phyloP scores from a whole-genome alignment of 192 early-diverging fungal species.

The Blastocladiella britannica region DNA sequence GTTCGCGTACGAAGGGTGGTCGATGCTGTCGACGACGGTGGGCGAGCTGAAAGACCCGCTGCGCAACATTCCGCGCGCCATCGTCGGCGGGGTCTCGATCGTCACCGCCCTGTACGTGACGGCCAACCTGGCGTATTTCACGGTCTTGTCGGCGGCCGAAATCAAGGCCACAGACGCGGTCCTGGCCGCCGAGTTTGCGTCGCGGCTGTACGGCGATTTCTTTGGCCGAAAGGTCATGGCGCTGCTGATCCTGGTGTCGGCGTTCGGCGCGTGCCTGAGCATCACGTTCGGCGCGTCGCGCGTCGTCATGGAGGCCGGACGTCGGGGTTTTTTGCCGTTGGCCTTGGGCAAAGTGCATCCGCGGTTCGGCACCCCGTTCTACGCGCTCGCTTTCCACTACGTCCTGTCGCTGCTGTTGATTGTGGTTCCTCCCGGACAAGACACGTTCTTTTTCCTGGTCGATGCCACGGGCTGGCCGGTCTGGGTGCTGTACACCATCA shows the following conservation, averaged over 20 bases:
- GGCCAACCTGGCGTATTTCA: conserved; percentile 63
- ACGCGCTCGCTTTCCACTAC: conserved; percentile 18
- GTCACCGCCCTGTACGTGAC: conserved; percentile 56
- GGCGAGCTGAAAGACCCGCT: conserved; percentile 67
- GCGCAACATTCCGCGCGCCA: conserved; percentile 55
- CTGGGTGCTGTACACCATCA: conserved; percentile 36
- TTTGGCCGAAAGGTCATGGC: conserved; percentile 29
- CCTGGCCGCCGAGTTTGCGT: conserved; percentile 34
- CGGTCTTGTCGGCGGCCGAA: conserved; percentile 46
- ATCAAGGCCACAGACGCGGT: conserved; percentile 40
- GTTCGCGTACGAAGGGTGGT: conserved; percentile 42
- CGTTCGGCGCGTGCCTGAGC: conserved; percentile 23
- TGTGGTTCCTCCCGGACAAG: conserved; percentile 32
- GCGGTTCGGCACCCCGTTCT: conserved; percentile 20
- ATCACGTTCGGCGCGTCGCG: conserved; percentile 29
- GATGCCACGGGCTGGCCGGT: conserved; percentile 37
- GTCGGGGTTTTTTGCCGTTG: conserved; percentile 27
- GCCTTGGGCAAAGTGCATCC: conserved; percentile 15
- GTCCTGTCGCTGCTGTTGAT: conserved; percentile 24
- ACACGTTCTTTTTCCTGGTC: conserved; percentile 38
- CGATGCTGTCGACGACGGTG: conserved; percentile 58
- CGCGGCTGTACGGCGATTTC: conserved; percentile 24
- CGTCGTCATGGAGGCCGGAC: conserved; percentile 27
- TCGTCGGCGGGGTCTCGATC: conserved; percentile 49
- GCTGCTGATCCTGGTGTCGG: conserved; percentile 25